These are phyloP conservation scores for Fusarium sp. DNA, from an alignment of 2,329 filamentous ascomycete genomes.

Conservation along the genomic window DNA sequence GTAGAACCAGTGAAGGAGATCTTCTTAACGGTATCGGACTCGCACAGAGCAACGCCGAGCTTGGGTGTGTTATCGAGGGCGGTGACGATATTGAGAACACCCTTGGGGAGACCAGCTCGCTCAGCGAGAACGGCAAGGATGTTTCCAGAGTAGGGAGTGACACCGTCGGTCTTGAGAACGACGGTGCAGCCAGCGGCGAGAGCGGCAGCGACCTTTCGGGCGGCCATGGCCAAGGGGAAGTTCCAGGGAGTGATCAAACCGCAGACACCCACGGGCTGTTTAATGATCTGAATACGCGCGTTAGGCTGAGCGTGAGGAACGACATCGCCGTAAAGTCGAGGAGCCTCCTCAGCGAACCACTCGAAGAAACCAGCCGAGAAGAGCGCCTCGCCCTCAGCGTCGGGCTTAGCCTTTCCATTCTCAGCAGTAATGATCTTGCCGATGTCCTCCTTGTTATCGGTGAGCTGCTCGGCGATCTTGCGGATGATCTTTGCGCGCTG, in stretches of 20 bases:
- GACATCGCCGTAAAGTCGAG: slow-evolving; percentile 70
- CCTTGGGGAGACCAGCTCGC: slow-evolving; percentile 72
- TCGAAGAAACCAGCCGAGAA: slow-evolving; percentile 73
- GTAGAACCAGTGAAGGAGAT: slow-evolving; percentile 80
- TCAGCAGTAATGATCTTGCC: slow-evolving; percentile 78
- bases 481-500: slow-evolving; percentile 72
- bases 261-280: slow-evolving; percentile 52
- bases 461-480: slow-evolving; percentile 75
- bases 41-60: slow-evolving; percentile 75
- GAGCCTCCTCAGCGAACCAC: slow-evolving; percentile 69
- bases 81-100: slow-evolving; percentile 70
- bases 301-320: slow-evolving; percentile 72
- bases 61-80: slow-evolving; percentile 75
- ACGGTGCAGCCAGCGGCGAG: slow-evolving; percentile 81
- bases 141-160: slow-evolving; percentile 89
- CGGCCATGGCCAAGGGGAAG: slow-evolving; percentile 69
- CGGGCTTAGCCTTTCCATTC: slow-evolving; percentile 77
- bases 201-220: slow-evolving; percentile 62
- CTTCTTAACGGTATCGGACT: slow-evolving; percentile 76
- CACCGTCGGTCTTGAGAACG: slow-evolving; percentile 87
- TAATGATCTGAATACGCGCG: slow-evolving; percentile 75
- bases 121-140: slow-evolving; percentile 85
- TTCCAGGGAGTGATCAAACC: slow-evolving; percentile 64
- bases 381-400: slow-evolving; percentile 69
- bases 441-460: slow-evolving; percentile 74